Percentiles rank a stretch among this genome's conserved stretches.
phyloP scores from a whole-genome alignment of 495 filamentous ascomycete genomes.

The Echria macrotheca region DNA sequence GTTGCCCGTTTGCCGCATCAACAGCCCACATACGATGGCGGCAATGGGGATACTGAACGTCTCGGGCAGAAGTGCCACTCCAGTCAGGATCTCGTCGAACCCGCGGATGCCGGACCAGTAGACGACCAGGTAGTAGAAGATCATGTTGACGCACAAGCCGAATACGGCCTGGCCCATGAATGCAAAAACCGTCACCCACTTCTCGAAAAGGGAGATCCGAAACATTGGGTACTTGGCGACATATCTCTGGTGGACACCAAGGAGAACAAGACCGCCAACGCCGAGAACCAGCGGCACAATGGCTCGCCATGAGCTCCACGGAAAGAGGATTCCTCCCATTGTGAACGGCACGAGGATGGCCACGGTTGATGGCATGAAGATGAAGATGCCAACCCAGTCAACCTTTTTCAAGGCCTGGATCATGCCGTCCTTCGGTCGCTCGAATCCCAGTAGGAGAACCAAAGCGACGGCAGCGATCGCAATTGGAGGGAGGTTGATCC shows the following conservation, averaged over 20 bases:
- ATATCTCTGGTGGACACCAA: constrained; percentile 49
- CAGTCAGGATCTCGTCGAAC: constrained; percentile 52
- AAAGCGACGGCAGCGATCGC: constrained; percentile 28
- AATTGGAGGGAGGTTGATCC: constrained; percentile 40
- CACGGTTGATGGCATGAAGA: constrained; percentile 48
- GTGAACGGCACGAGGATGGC: constrained; percentile 49
- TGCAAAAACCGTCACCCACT: constrained; percentile 33
- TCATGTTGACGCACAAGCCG: constrained; percentile 30
- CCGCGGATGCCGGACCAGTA: constrained; percentile 63
- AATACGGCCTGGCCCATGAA: constrained; percentile 47
- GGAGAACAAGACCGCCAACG: constrained; percentile 33
- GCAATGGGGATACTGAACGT: constrained; percentile 42
- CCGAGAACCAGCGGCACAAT: constrained; percentile 55
- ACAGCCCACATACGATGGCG: constrained; percentile 43
- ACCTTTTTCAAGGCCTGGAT: constrained; percentile 44
- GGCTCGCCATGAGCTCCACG: constrained; percentile 50
- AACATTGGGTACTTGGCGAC: constrained; percentile 47
- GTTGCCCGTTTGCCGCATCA: constrained; percentile 40
- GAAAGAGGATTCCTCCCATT: constrained; percentile 51
- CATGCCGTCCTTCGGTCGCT: constrained; percentile 14
- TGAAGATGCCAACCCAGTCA: constrained; percentile 55
- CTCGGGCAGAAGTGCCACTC: constrained; percentile 56
- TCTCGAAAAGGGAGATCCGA: constrained; percentile 35
- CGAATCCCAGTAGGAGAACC: constrained; percentile 34
- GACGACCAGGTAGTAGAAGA: constrained; percentile 63